These are phyloP conservation scores for Begonia masoniana DNA, from an alignment of 306 rosid species.

Conservation along the genomic window DNA sequence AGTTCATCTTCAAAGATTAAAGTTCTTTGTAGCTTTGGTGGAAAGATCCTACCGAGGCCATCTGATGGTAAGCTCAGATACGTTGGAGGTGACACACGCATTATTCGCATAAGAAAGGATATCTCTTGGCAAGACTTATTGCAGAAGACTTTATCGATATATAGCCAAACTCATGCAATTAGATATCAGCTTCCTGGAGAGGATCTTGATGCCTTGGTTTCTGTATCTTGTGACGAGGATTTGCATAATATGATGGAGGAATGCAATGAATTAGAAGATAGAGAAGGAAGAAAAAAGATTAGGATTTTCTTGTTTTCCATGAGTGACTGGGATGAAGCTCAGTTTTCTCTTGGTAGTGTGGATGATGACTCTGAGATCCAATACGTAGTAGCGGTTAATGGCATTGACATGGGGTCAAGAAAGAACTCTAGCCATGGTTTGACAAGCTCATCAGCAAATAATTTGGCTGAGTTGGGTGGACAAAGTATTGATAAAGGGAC, in stretches of 20 bases:
- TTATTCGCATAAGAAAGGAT: slow-evolving; percentile 53
- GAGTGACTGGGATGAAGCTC: slow-evolving; percentile 55
- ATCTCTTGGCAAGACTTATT: slow-evolving; percentile 62
- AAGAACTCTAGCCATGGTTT: slow-evolving; percentile 28
- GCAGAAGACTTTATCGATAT: slow-evolving; percentile 42
- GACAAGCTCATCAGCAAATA: slow-evolving; percentile 29
- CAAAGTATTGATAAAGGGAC: slow-evolving; percentile 28
- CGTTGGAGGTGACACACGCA: slow-evolving; percentile 85
- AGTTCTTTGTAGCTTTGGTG: slow-evolving; percentile 80
- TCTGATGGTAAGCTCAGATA: slow-evolving; percentile 72
- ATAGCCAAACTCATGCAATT: slow-evolving; percentile 41
- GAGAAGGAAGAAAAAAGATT: slow-evolving; percentile 43
- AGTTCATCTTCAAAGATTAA: slow-evolving; percentile 42
- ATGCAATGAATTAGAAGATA: slow-evolving; percentile 32
- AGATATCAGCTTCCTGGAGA: slow-evolving; percentile 95
- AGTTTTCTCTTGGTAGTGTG: slow-evolving; percentile 34
- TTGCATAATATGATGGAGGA: slow-evolving; percentile 81
- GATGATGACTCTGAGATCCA: slow-evolving; percentile 61
- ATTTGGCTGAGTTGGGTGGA: slow-evolving; percentile 22
- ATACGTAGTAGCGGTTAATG: slow-evolving; percentile 68
- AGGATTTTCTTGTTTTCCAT: slow-evolving; percentile 58
- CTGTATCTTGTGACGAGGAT: slow-evolving; percentile 73
- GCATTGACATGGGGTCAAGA: slow-evolving; percentile 54
- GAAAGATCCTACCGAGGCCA: slow-evolving; percentile 75
- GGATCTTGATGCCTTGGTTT: slow-evolving; percentile 88